Evolutionary conservation across 2,329 filamentous ascomycete species (phyloP).

Genomic region (Stagonosporopsis cucurbitacearum): DNA sequence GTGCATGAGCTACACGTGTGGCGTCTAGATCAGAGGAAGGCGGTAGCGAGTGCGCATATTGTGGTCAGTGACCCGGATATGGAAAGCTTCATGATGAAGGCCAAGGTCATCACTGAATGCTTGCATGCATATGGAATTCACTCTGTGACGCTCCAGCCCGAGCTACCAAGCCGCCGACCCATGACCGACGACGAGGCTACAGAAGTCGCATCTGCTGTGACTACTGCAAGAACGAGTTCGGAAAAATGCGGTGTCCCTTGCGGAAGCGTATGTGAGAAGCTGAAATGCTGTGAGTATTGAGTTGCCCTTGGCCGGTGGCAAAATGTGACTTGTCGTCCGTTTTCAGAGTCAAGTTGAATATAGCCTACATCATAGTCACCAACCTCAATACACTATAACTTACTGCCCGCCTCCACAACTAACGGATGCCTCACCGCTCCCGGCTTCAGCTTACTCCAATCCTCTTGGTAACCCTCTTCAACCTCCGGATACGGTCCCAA

Average conservation of each 20-base stretch:
- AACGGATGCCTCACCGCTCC: slow-evolving; percentile 56
- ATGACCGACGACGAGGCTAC: slow-evolving; percentile 4
- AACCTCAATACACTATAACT: slow-evolving; percentile 22
- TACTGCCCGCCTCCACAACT: slow-evolving; percentile 40
- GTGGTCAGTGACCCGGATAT: slow-evolving; percentile 66
- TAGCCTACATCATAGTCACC: background rate
- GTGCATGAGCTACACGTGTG: slow-evolving; percentile 78
- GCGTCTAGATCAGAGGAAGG: slow-evolving; percentile 73
- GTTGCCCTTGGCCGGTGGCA: background rate
- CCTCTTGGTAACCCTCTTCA: slow-evolving; percentile 58
- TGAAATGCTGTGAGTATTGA: slow-evolving; percentile 54
- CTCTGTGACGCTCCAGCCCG: slow-evolving; percentile 73
- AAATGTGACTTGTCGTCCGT: background rate
- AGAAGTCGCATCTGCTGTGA: slow-evolving; percentile 7
- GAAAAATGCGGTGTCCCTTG: slow-evolving; percentile 61
- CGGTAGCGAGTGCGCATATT: slow-evolving; percentile 73
- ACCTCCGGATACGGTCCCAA: slow-evolving; percentile 66
- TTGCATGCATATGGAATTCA: slow-evolving; percentile 77
- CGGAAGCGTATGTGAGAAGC: slow-evolving; percentile 57
- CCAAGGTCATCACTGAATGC: slow-evolving; percentile 69
- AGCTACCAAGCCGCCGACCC: slow-evolving; percentile 46
- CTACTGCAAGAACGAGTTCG: slow-evolving; percentile 32
- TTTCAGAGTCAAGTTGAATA: background rate
- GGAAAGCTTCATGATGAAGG: slow-evolving; percentile 64
- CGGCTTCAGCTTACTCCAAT: slow-evolving; percentile 57